Conservation (phyloP, 176 grass and related monocot species). For the Poa annua region DNA sequence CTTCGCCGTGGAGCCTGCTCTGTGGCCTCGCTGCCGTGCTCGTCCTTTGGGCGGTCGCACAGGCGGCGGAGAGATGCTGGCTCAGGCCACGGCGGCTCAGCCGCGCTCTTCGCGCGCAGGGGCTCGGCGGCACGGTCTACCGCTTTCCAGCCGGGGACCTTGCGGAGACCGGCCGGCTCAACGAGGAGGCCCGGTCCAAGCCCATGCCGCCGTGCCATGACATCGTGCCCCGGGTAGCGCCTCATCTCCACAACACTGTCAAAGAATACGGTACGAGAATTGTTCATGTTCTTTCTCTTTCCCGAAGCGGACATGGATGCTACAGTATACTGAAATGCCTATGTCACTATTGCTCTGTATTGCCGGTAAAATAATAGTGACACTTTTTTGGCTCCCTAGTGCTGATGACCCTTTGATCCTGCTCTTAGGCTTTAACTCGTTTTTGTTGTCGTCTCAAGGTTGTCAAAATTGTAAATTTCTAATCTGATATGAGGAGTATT, state of each 20-base stretch:
- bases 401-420: not conserved
- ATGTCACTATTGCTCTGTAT: not conserved
- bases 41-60: slow-evolving; percentile 6
- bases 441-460: not conserved
- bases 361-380: not conserved
- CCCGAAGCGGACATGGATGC: not conserved
- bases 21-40: slow-evolving; percentile 31
- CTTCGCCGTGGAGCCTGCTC: slow-evolving; percentile 28
- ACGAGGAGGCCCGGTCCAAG: slow-evolving; percentile 52
- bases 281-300: not conserved
- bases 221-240: slow-evolving; percentile 51
- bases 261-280: slow-evolving; percentile 45
- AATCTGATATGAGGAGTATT: not conserved
- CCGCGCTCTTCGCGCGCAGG: slow-evolving; percentile 57
- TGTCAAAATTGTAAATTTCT: not conserved
- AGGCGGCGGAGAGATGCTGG: slow-evolving; percentile 42
- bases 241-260: slow-evolving; percentile 26
- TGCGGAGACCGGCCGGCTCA: slow-evolving; percentile 51
- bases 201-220: slow-evolving; percentile 66
- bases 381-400: not conserved
- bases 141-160: slow-evolving; percentile 53
- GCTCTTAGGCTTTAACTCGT: too few relatives aligned
- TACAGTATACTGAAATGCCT: not conserved
- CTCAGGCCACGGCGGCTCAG: slow-evolving; percentile 51
- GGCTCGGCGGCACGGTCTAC: slow-evolving; percentile 62